phyloP scores from a whole-genome alignment of 257 asterid species.

The Plantago elongata region DNA sequence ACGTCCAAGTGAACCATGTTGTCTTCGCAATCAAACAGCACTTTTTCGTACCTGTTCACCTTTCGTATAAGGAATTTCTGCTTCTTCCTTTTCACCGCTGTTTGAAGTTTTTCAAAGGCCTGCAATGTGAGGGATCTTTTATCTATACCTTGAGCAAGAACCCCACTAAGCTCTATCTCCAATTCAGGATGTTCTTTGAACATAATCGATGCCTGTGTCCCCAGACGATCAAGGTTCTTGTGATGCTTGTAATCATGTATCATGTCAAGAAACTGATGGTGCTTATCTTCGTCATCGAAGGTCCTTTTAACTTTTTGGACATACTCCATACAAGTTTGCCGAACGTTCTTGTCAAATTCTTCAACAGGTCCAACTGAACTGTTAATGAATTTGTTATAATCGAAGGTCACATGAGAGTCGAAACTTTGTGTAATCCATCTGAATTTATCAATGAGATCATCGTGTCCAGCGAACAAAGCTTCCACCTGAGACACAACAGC shows the following conservation, averaged over 20 bases:
- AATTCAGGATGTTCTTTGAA: background rate
- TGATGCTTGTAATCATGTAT: background rate
- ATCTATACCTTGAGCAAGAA: background rate
- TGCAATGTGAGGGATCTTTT: too few species aligned
- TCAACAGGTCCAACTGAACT: background rate
- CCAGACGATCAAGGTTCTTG: background rate
- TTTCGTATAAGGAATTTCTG: too few species aligned
- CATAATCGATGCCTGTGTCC: background rate
- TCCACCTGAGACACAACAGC: background rate
- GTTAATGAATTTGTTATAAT: background rate
- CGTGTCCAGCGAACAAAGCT: background rate
- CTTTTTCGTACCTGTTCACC: too few species aligned
- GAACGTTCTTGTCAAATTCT: background rate
- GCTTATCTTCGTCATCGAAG: background rate
- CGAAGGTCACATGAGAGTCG: background rate
- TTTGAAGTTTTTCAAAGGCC: too few species aligned
- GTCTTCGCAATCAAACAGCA: too few species aligned
- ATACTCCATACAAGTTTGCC: background rate
- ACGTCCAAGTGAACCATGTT: too few species aligned
- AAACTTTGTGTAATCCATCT: background rate
- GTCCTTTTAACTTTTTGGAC: background rate
- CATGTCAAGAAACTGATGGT: background rate
- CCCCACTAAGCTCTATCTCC: background rate
- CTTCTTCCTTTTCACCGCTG: too few species aligned
- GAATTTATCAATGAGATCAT: conserved; percentile 2